These are phyloP conservation scores for Cordyceps militaris DNA, from an alignment of 2,329 filamentous ascomycete species.

Conservation along the genomic window DNA sequence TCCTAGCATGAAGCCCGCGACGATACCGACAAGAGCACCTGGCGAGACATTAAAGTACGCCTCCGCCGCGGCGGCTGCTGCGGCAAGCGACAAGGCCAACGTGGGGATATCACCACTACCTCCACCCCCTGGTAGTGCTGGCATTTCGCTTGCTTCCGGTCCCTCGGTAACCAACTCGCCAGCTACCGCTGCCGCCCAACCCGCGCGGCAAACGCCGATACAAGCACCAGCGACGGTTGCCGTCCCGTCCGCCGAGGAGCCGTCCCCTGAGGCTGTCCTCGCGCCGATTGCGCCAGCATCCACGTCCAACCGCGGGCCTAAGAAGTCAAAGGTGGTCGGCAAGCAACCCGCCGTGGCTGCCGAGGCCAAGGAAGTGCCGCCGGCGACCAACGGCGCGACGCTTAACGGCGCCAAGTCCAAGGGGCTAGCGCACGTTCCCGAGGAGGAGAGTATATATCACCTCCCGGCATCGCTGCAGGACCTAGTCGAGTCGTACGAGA, in stretches of 20 bases:
- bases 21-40: slow-evolving; percentile 72
- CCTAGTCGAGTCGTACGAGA: slow-evolving; percentile 83
- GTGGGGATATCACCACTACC: slow-evolving; percentile 91
- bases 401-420: slow-evolving; percentile 47
- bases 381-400: slow-evolving; percentile 40
- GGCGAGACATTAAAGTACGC: slow-evolving; percentile 95
- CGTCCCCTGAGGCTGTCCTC: slow-evolving; percentile 13
- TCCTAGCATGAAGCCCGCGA: slow-evolving; percentile 83
- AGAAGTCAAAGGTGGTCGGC: slow-evolving; percentile 36
- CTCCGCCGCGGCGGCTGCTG: slow-evolving; percentile 88
- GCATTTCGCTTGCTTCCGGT: slow-evolving; percentile 41
- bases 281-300: slow-evolving; percentile 20
- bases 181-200: slow-evolving; percentile 40
- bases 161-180: slow-evolving; percentile 24
- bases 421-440: slow-evolving; percentile 33
- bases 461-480: slow-evolving; percentile 84
- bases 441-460: slow-evolving; percentile 85
- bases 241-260: slow-evolving; percentile 18
- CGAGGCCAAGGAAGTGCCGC: slow-evolving; percentile 35
- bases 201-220: slow-evolving; percentile 25
- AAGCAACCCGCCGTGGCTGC: slow-evolving; percentile 36
- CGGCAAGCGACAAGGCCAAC: slow-evolving; percentile 78
- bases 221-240: slow-evolving; percentile 22
- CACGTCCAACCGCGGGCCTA: slow-evolving; percentile 20
- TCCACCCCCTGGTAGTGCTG: slow-evolving; percentile 65